Evolutionary conservation across 163 green algal genomes (phyloP), one percentile per base, ranked within the genome.

Genomic region (Volvox carteri): DNA sequence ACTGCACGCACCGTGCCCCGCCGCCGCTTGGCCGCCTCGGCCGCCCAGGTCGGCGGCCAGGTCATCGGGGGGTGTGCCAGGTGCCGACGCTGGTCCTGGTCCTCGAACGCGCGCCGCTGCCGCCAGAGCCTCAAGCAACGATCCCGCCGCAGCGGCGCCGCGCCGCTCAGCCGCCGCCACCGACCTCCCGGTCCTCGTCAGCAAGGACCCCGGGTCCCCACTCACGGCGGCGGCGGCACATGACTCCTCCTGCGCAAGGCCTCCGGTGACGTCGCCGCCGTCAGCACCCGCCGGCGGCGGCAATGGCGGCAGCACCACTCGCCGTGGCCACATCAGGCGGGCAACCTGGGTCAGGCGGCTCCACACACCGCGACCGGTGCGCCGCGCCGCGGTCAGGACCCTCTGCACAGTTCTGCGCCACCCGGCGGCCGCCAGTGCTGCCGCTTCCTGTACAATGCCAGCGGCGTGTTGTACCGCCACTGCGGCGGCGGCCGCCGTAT

Each of bases 121-220:
- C 33, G 75, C 23, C 48, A 84, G 12, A 48, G 33, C 23, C 12
- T n/a, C 48, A 14, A 70, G 46, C 75, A 84, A 30, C 16, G 3
- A 48, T 11, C 75, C 75, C 75, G 75, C 33, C 33, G 50, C n/a
- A 30, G 48, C 75, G 18, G 75, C 75, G 75, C 75, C 33, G 12
- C 33, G n/a, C 0, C 75, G 18, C 75, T 84, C 75, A 7, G 50
- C 50, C 48, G 1, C 30, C 75, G 48, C 48, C 9, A 84, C 48
- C 4, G n/a, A 11, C 16, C 9, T 12, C 30, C 1, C 30, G 11
- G 33, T 16, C 75, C 12, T 50, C 8, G 8, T 52, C 48, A 84
- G 41, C 48, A 75, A n/a, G 1, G 33, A 23, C n/a, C n/a, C n/a
- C n/a, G n/a, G n/a, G n/a, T n/a, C n/a, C n/a, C n/a, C n/a, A n/a